These are phyloP conservation scores for Tothia fuscella DNA, from an alignment of 2,329 filamentous ascomycete genomes.

Conservation along the genomic window DNA sequence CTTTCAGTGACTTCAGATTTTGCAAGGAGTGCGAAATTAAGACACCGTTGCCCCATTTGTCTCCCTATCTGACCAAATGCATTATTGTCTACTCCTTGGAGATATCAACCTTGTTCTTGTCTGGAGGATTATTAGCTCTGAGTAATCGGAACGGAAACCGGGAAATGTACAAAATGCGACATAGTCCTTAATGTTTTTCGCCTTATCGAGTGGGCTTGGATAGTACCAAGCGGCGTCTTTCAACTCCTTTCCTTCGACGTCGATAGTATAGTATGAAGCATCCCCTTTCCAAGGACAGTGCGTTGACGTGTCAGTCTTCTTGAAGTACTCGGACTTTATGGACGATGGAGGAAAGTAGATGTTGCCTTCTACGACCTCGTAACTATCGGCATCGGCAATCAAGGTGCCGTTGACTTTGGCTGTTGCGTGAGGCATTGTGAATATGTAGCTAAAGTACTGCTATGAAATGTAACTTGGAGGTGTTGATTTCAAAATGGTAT, in stretches of 20 bases:
- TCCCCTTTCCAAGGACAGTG: conserved; percentile 46
- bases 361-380: conserved; percentile 42
- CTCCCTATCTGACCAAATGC: too few species aligned
- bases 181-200: conserved; percentile 39
- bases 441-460: neutral
- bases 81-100: neutral
- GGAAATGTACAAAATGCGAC: conserved; percentile 45
- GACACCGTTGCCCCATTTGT: too few species aligned
- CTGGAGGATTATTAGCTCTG: conserved; percentile 8
- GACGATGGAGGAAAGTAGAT: conserved; percentile 13
- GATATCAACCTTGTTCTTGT: conserved; percentile 13
- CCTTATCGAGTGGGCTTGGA: conserved; percentile 36
- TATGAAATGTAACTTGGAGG: too few species aligned
- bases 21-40: too few species aligned
- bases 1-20: too few species aligned
- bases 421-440: conserved; percentile 21
- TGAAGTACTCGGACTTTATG: conserved; percentile 32
- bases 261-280: conserved; percentile 45
- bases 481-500: too few species aligned
- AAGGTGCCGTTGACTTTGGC: conserved; percentile 38
- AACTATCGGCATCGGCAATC: conserved; percentile 39
- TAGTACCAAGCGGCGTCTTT: conserved; percentile 50
- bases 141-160: neutral
- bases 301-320: conserved; percentile 35
- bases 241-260: conserved; percentile 34